Conservation (phyloP, 225 moss, liverwort and hornwort species). For the Thuidium tamariscinum region DNA sequence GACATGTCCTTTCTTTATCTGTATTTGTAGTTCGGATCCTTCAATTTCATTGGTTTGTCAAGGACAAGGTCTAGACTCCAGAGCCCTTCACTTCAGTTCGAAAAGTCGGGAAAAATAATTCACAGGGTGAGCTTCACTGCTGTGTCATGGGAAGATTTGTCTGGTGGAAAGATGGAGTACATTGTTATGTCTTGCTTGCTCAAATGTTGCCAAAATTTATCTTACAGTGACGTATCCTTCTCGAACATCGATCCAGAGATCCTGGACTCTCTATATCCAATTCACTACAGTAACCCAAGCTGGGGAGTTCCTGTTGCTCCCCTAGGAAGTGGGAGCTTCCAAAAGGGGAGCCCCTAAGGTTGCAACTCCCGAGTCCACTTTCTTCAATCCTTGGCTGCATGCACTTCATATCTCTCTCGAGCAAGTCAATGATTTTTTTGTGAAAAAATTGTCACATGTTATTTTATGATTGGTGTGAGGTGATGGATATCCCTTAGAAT, state of each 20-base stretch:
- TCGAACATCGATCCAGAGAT: no score
- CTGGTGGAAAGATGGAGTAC: not conserved
- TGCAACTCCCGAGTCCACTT: fast-evolving
- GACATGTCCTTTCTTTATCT: not conserved
- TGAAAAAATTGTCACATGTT: no score
- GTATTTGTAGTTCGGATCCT: not conserved
- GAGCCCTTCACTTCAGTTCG: not conserved
- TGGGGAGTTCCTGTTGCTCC: not conserved
- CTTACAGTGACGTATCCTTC: not conserved
- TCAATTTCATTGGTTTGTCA: not conserved
- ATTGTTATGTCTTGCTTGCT: not conserved
- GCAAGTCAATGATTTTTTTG: not conserved
- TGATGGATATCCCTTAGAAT: no score
- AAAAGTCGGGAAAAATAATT: not conserved
- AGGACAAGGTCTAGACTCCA: no score
- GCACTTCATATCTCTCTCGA: not conserved
- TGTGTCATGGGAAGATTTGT: not conserved
- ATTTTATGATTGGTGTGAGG: no score
- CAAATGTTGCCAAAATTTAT: not conserved
- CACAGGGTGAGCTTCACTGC: no score
- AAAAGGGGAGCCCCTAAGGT: no score
- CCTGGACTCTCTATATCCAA: not conserved
- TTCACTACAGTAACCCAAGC: not conserved
- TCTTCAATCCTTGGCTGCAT: not conserved
- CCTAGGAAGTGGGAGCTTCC: fast-evolving